Evolutionary conservation across 2,329 filamentous ascomycete species (phyloP).

Genomic region (Neonectria hederae): DNA sequence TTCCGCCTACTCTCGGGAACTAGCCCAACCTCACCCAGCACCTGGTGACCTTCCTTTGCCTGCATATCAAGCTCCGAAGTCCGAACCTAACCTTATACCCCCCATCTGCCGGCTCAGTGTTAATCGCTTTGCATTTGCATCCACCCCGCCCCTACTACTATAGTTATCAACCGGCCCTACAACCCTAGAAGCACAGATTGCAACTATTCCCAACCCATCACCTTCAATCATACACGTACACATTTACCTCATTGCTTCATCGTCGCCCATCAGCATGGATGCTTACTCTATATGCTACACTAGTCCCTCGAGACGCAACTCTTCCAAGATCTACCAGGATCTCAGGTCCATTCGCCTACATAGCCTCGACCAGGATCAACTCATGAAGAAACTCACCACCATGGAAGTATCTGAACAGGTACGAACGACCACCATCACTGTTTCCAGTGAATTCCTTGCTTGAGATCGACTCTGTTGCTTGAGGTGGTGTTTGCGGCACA

Average conservation of each 20-base stretch:
- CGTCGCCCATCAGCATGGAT: conserved; percentile 52
- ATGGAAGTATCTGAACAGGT: conserved; percentile 52
- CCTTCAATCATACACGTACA: conserved; percentile 11
- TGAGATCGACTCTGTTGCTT: neutral
- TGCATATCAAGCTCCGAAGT: conserved; percentile 23
- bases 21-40: conserved; percentile 25
- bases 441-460: neutral
- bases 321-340: conserved; percentile 62
- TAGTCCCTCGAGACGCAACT: conserved; percentile 53
- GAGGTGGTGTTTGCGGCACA: conserved; percentile 4
- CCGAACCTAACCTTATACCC: conserved; percentile 38
- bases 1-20: conserved; percentile 24
- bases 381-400: conserved; percentile 41
- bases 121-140: conserved; percentile 11
- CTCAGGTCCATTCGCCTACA: conserved; percentile 54
- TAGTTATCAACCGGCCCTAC: neutral
- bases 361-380: conserved; percentile 46
- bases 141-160: conserved; percentile 18
- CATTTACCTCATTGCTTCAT: conserved; percentile 3
- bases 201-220: conserved; percentile 9
- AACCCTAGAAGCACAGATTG: conserved; percentile 35
- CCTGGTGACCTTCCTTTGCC: conserved; percentile 38
- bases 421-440: conserved; percentile 21
- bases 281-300: conserved; percentile 61
- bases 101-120: conserved; percentile 18